Base-by-base conservation (phyloP, 2,329 filamentous ascomycete genomes). In the Furcasterigmium furcatum region DNA sequence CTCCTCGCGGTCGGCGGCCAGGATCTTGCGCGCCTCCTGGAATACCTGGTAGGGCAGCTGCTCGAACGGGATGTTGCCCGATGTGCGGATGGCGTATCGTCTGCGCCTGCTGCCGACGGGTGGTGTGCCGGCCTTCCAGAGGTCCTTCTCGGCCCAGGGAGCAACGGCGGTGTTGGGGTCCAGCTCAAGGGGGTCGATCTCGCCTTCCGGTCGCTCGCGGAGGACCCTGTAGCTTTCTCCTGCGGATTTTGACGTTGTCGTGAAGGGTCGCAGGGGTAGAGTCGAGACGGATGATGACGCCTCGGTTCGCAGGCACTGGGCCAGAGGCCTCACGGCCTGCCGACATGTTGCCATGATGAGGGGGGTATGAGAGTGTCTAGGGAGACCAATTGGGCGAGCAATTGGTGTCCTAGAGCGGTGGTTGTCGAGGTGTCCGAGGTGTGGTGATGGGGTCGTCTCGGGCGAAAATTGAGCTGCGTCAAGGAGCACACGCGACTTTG, bases 1-100 rank as follows among this genome's bases (percentile, higher is more conserved):
- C 68, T 92, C 80, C 53, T 84, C 74, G 34, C 92, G 82, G 64
- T 99, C 94, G 45, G 80, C 81, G 44, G 83, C 77, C 46, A 99
- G 73, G 41, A 97, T 70, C 63, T 90, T 88, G 52, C 91, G 82
- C 34, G 94, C 94, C 71, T 96, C 91, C 70, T 99, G 94, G 73
- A 97, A 99, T 68, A 89, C 94, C 76, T 97, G 92, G 71, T 95
- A 99, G 16, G 94, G 94, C 55, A 99, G 74, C 63, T 92, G 87
- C 72, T 96, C 90, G 62, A 99, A 96, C 21, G 91, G 90, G 41
- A 96, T 72, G 58, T 85, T 79, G 51, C 77, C 70, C 30, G 72
- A 79, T 57, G 72, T 80, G 58, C 77, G 82, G 49, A 91, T 66
- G 22, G 87, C 87, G 22, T 83, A 80, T 62, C 92, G 85, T 52